These are phyloP conservation scores for Aureobasidium sp. DNA, from an alignment of 2,329 filamentous ascomycete species.

Conservation along the genomic window DNA sequence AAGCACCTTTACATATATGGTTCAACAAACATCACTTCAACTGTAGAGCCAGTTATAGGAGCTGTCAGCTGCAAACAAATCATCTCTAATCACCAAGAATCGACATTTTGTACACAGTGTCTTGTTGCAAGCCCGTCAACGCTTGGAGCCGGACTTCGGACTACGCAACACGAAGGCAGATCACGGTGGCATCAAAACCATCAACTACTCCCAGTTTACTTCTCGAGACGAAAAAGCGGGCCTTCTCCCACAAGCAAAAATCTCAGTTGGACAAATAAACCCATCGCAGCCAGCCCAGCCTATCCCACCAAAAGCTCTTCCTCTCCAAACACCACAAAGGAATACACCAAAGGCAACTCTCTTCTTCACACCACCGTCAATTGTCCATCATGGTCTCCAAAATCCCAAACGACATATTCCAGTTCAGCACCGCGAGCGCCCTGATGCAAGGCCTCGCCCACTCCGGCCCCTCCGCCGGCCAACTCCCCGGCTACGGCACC, in stretches of 20 bases:
- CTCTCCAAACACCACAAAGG: background rate
- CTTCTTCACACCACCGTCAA: slow-evolving; percentile 17
- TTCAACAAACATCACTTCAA: too few species aligned
- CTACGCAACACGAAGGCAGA: background rate
- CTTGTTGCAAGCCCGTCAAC: slow-evolving; percentile 2
- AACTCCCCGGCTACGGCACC: slow-evolving; percentile 36
- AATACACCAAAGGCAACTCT: background rate
- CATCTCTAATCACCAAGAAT: background rate
- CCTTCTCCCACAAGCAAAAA: background rate
- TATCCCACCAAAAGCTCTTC: background rate
- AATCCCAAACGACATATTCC: slow-evolving; percentile 41
- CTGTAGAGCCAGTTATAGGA: background rate
- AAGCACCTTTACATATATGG: too few species aligned
- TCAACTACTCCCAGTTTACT: background rate
- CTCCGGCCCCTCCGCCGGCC: slow-evolving; percentile 29
- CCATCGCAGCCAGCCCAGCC: background rate
- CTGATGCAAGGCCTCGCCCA: slow-evolving; percentile 31
- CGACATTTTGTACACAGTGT: background rate
- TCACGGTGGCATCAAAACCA: slow-evolving; percentile 4
- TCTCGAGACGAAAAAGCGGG: background rate
- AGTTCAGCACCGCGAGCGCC: slow-evolving; percentile 36
- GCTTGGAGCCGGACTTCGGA: slow-evolving; percentile 12
- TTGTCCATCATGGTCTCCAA: slow-evolving; percentile 29
- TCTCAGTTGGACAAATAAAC: too few species aligned
- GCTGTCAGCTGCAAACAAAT: too few species aligned